Evolutionary conservation across 768 basidiomycete species (phyloP).

Genomic region (Tricholomella constricta): DNA sequence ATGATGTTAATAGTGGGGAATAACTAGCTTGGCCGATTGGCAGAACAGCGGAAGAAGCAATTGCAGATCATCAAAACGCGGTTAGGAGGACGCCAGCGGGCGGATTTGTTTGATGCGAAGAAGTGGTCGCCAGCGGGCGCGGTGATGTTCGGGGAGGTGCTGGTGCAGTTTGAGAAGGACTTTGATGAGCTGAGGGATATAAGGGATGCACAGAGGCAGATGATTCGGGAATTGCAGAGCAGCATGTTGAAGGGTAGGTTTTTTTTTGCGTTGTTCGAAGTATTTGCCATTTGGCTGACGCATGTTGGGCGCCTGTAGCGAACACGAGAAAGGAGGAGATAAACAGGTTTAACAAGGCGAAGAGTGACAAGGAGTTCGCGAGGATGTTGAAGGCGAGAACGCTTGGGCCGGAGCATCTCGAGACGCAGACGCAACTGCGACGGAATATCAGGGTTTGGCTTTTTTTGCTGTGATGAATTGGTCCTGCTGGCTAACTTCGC

Average conservation of each 20-base stretch:
- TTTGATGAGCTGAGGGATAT: constrained; percentile 48
- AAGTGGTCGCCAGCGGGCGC: constrained; percentile 62
- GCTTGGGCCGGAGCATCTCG: constrained; percentile 88
- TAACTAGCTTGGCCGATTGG: constrained; percentile 46
- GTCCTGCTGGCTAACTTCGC: not conserved
- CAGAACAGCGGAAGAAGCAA: constrained; percentile 37
- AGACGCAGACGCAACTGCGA: constrained; percentile 77
- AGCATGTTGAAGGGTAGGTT: constrained; percentile 66
- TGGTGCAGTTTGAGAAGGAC: constrained; percentile 54
- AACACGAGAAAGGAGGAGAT: constrained; percentile 85
- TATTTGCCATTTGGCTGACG: not conserved
- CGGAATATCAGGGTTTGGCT: constrained; percentile 71
- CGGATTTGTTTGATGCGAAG: constrained; percentile 45
- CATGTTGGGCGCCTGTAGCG: constrained; percentile 43
- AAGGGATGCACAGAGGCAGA: constrained; percentile 39
- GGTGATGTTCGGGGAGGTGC: constrained; percentile 48
- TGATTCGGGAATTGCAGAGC: constrained; percentile 60
- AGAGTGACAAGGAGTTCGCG: constrained; percentile 76
- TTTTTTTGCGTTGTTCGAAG: not conserved
- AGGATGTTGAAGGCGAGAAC: constrained; percentile 72
- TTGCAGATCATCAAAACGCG: constrained; percentile 37
- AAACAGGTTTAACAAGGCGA: constrained; percentile 74
- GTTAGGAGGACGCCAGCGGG: constrained; percentile 40
- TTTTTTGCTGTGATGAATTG: constrained; percentile 9
- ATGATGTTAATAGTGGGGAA: not conserved